Evolutionary conservation across 768 basidiomycete species (phyloP).

Genomic region (Strobilomyces dryophilus): DNA sequence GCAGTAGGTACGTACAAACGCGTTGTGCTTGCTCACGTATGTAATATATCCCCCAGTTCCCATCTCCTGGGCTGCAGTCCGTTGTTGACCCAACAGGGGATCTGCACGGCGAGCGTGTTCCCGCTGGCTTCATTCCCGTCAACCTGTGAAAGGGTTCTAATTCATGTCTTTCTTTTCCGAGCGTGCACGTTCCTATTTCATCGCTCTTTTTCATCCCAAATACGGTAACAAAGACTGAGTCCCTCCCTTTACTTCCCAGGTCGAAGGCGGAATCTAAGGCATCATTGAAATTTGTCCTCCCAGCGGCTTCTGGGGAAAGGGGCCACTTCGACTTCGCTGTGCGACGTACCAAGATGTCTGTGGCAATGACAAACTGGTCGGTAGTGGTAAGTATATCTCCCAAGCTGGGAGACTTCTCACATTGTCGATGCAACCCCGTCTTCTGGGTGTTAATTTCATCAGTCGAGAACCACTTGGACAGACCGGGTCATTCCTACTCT

Average conservation of each 20-base stretch:
- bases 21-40: slow-evolving; percentile 14
- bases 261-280: not conserved
- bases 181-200: slow-evolving; percentile 10
- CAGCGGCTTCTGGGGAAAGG: slow-evolving; percentile 4
- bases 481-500: slow-evolving; percentile 1
- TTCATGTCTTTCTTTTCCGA: slow-evolving; percentile 5
- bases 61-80: slow-evolving; percentile 3
- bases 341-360: slow-evolving; percentile 1
- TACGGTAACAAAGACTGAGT: slow-evolving; percentile 4
- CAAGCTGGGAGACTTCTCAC: slow-evolving; percentile 5
- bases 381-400: not conserved
- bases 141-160: slow-evolving; percentile 1
- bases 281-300: slow-evolving; percentile 13
- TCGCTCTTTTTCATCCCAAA: slow-evolving; percentile 12
- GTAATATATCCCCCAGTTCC: slow-evolving; percentile 14
- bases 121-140: slow-evolving; percentile 22
- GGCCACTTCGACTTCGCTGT: slow-evolving; percentile 9
- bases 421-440: not conserved
- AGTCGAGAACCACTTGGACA: slow-evolving; percentile 7
- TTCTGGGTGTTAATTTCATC: slow-evolving; percentile 11
- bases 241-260: slow-evolving; percentile 6
- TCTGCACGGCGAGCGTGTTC: not conserved
- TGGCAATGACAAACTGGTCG: slow-evolving; percentile 11
- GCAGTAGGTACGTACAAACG: slow-evolving; percentile 22
- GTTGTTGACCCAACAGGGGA: slow-evolving; percentile 7